phyloP scores from a whole-genome alignment of 2,329 filamentous ascomycete genomes.

The Fusarium sp. region DNA sequence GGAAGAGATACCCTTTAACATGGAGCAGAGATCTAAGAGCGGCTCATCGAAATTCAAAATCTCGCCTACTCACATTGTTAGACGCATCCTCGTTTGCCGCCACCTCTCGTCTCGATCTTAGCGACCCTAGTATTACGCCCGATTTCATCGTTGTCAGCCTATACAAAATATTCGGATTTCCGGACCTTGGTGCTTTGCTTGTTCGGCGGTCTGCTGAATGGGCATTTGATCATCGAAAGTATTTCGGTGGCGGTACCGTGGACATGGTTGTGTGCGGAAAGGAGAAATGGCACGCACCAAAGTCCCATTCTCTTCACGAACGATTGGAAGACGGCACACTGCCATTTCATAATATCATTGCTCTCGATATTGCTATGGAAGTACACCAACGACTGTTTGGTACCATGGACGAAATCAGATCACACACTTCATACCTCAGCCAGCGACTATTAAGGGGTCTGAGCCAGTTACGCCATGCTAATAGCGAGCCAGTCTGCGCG shows the following conservation, averaged over 20 bases:
- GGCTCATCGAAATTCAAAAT: constrained; percentile 19
- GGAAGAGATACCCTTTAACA: constrained; percentile 72
- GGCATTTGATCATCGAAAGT: constrained; percentile 71
- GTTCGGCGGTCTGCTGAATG: constrained; percentile 74
- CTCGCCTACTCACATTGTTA: constrained; percentile 70
- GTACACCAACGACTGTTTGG: constrained; percentile 74
- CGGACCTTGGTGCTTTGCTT: constrained; percentile 85
- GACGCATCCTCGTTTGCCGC: constrained; percentile 85
- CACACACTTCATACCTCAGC: constrained; percentile 73
- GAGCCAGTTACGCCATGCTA: constrained; percentile 69
- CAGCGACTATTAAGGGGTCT: constrained; percentile 67
- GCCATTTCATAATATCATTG: constrained; percentile 88
- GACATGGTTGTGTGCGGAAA: constrained; percentile 83
- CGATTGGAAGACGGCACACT: constrained; percentile 89
- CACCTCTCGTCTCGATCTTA: constrained; percentile 77
- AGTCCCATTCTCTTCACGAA: constrained; percentile 75
- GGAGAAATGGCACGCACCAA: constrained; percentile 83
- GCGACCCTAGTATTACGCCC: constrained; percentile 66
- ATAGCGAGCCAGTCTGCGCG: constrained; percentile 69
- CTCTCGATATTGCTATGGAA: constrained; percentile 75
- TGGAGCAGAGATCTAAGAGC: constrained; percentile 66
- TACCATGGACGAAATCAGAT: constrained; percentile 71
- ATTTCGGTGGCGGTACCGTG: constrained; percentile 95
- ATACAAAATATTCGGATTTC: constrained; percentile 98
- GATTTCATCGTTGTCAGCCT: constrained; percentile 90